phyloP scores from a whole-genome alignment of 192 early-diverging fungal species.

The Umbelopsis sp. region DNA sequence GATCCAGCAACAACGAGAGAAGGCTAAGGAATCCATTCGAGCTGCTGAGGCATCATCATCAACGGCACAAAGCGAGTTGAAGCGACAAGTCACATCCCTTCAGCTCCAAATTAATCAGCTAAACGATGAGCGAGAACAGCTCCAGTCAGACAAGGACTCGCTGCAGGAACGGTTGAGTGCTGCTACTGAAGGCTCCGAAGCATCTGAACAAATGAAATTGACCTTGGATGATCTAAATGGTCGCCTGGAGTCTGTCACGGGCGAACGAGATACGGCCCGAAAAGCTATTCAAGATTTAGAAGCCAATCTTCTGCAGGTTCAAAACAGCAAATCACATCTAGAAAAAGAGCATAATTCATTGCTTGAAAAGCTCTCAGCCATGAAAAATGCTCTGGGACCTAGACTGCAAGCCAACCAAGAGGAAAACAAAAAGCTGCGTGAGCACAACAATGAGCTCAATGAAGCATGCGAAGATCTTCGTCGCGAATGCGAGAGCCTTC shows the following conservation, averaged over 20 bases:
- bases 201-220: not conserved
- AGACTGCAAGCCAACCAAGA: conserved; percentile 86
- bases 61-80: conserved; percentile 21
- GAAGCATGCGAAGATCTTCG: conserved; percentile 60
- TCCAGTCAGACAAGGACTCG: conserved; percentile 27
- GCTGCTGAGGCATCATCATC: not conserved
- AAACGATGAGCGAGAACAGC: conserved; percentile 53
- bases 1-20: conserved; percentile 8
- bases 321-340: conserved; percentile 45
- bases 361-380: conserved; percentile 73
- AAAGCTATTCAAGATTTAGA: conserved; percentile 28
- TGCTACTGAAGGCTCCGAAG: not conserved
- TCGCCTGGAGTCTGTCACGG: conserved; percentile 26
- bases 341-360: conserved; percentile 66
- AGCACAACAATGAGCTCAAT: conserved; percentile 59
- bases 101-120: conserved; percentile 40
- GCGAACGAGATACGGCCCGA: conserved; percentile 25
- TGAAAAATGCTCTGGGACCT: conserved; percentile 81
- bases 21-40: conserved; percentile 10
- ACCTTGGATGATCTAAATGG: not conserved
- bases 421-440: conserved; percentile 56
- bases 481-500: conserved; percentile 57
- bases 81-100: conserved; percentile 32
- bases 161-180: conserved; percentile 4
- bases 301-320: conserved; percentile 30